Base-by-base conservation (phyloP, 345 rosid species). In the Gossypium turneri region DNA sequence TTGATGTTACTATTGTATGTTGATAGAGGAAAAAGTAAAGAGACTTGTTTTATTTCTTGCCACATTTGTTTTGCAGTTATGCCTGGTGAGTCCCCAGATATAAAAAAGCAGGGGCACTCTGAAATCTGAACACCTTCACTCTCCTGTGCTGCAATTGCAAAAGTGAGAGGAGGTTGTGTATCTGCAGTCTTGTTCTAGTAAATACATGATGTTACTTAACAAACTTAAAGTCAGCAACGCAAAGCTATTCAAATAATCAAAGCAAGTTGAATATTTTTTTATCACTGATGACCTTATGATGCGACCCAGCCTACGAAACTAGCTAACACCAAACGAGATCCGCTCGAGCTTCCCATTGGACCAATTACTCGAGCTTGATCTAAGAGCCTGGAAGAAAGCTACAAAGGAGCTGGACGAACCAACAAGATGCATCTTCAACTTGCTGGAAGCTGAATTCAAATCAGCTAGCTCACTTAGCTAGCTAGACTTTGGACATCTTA, bases 11-110 rank as follows among this genome's bases (percentile, higher is more conserved):
- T 38, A 53, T 25, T 2, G 4, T 27, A 15, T 16, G 24, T 29
- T 29, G 24, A 72, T 57, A 12, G 41, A 16, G 43, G 60, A 52
- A 3, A 17, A 25, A 58, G 56, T 20, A 12, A 61, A 45, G 73
- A 58, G 65, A 94, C 97, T 95, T 90, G 83, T 83, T 88, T 92
- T 27, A 94, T 83, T 79, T 82, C 86, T 55, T 87, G 72, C 98
- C 98, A 94, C 97, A 94, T 88, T 47, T 91, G 92, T 73, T 85
- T 88, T 19, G 98, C 96, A 60, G 92, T 86, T 79, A 90, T 69
- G 52, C 94, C 94, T 62, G 75, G 78, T 57, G 83, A 82, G 75
- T 90, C 80, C 44, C 98, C 98, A 15, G 92, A 82, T 78, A 89
- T 80, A 76, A 83, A 82, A 80, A 92, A 94, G 77, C 77, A 78